Conservation (phyloP, 2,329 filamentous ascomycete species). For the Epichloe aotearoae region DNA sequence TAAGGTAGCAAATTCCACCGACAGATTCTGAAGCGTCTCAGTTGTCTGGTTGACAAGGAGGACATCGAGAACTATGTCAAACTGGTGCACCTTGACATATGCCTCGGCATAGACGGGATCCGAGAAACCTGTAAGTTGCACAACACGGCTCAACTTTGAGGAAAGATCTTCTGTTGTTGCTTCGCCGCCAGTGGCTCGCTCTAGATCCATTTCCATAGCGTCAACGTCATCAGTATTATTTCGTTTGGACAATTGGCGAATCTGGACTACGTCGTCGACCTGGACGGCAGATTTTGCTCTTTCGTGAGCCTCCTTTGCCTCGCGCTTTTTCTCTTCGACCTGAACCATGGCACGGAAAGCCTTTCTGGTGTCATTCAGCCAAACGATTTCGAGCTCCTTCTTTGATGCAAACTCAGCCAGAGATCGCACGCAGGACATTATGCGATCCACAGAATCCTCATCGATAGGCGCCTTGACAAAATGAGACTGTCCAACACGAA, state of each 20-base stretch:
- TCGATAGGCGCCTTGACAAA: slow-evolving; percentile 97
- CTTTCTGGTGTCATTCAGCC: slow-evolving; percentile 86
- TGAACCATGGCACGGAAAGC: slow-evolving; percentile 97
- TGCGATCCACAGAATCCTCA: slow-evolving; percentile 93
- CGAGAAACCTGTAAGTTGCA: slow-evolving; percentile 95
- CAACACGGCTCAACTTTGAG: slow-evolving; percentile 89
- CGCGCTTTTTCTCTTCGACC: slow-evolving; percentile 93
- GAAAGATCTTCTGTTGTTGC: slow-evolving; percentile 69
- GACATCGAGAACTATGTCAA: slow-evolving; percentile 94
- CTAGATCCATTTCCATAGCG: slow-evolving; percentile 78
- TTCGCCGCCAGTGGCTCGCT: slow-evolving; percentile 89
- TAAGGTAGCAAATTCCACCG: slow-evolving; percentile 95
- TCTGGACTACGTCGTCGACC: slow-evolving; percentile 87
- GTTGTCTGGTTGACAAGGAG: slow-evolving; percentile 94
- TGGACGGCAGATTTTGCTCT: slow-evolving; percentile 90
- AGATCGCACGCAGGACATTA: slow-evolving; percentile 93
- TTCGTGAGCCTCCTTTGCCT: slow-evolving; percentile 83
- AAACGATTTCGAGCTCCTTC: slow-evolving; percentile 84
- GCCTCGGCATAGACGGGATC: slow-evolving; percentile 98
- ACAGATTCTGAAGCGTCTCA: slow-evolving; percentile 91
- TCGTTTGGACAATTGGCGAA: slow-evolving; percentile 88
- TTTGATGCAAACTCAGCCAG: slow-evolving; percentile 80
- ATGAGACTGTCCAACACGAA: slow-evolving; percentile 95
- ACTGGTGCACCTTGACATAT: slow-evolving; percentile 97
- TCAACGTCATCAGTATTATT: slow-evolving; percentile 69